Conservation (phyloP, 2,329 filamentous ascomycete species). For the Albifimbria verrucaria region DNA sequence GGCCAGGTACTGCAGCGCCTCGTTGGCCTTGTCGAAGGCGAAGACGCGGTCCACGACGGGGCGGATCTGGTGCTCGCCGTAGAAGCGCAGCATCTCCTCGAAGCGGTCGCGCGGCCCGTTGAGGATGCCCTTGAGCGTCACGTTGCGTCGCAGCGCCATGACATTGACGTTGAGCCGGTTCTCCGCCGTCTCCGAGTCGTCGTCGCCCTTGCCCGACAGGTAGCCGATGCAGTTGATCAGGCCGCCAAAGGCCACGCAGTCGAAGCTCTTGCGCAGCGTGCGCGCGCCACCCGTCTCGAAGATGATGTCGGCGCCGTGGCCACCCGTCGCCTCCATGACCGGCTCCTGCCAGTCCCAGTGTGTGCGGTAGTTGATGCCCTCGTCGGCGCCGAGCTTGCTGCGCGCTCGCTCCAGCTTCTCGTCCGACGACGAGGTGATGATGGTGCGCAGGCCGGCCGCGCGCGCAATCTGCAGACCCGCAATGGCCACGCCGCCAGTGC, state of each 20-base stretch:
- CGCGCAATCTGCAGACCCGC: slow-evolving; percentile 52
- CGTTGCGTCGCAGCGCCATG: slow-evolving; percentile 42
- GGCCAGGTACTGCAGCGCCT: slow-evolving; percentile 51
- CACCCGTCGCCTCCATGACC: slow-evolving; percentile 42
- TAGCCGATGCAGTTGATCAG: slow-evolving; percentile 51
- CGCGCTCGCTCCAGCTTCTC: slow-evolving; percentile 45
- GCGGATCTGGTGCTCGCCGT: slow-evolving; percentile 38
- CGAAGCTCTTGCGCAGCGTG: slow-evolving; percentile 50
- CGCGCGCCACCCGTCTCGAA: slow-evolving; percentile 52
- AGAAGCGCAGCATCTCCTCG: slow-evolving; percentile 51
- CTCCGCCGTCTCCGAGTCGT: slow-evolving; percentile 35
- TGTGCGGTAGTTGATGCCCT: slow-evolving; percentile 52
- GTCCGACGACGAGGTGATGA: slow-evolving; percentile 54
- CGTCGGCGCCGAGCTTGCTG: slow-evolving; percentile 45
- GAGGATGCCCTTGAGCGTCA: slow-evolving; percentile 51
- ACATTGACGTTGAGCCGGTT: slow-evolving; percentile 59
- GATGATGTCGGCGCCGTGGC: slow-evolving; percentile 49
- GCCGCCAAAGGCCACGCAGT: slow-evolving; percentile 52
- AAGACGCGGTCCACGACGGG: slow-evolving; percentile 49
- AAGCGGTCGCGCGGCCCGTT: slow-evolving; percentile 56
- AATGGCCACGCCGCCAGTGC: slow-evolving; percentile 52
- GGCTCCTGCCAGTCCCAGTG: slow-evolving; percentile 48
- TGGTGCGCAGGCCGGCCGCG: slow-evolving; percentile 46
- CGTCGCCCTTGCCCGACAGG: slow-evolving; percentile 47
- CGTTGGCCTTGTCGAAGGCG: slow-evolving; percentile 39